These are phyloP conservation scores for Rhodotorula sp. DNA, from an alignment of 1,284 basidiomycete species.

Conservation along the genomic window DNA sequence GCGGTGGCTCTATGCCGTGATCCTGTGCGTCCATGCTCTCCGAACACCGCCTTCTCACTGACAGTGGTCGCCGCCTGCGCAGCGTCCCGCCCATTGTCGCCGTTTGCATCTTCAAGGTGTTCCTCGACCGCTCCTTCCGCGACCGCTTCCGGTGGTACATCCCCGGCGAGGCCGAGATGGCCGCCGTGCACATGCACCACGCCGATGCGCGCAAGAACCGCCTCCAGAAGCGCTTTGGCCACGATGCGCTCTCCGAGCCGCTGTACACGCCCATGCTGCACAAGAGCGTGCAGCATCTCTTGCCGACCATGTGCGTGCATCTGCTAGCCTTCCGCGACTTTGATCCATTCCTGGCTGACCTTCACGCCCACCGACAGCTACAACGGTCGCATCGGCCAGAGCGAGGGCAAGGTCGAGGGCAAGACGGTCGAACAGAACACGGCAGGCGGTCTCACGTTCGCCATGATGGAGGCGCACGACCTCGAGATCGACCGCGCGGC, in stretches of 20 bases:
- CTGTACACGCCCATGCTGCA: conserved; percentile 86
- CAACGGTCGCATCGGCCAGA: conserved; percentile 64
- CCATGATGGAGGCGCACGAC: conserved; percentile 51
- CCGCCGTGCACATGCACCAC: conserved; percentile 68
- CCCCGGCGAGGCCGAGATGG: conserved; percentile 69
- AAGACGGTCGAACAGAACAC: conserved; percentile 73
- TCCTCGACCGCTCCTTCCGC: conserved; percentile 68
- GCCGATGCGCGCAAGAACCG: conserved; percentile 68
- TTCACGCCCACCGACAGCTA: conserved; percentile 55
- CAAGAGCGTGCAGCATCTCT: conserved; percentile 74
- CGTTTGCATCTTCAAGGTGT: conserved; percentile 76
- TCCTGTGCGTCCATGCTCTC: conserved; percentile 34
- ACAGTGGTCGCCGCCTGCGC: neutral
- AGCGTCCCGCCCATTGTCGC: conserved; percentile 49
- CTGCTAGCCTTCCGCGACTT: neutral
- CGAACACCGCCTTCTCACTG: no score
- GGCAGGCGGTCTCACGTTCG: conserved; percentile 58
- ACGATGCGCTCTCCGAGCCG: conserved; percentile 67
- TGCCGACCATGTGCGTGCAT: conserved; percentile 49
- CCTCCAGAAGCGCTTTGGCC: conserved; percentile 79
- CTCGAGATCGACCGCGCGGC: conserved; percentile 44
- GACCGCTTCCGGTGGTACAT: conserved; percentile 71
- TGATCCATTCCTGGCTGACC: neutral
- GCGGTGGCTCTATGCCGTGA: conserved; percentile 58
- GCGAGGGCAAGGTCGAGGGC: conserved; percentile 63